These are phyloP conservation scores for Cucumis cinereus DNA, from an alignment of 306 rosid species.

Conservation along the genomic window DNA sequence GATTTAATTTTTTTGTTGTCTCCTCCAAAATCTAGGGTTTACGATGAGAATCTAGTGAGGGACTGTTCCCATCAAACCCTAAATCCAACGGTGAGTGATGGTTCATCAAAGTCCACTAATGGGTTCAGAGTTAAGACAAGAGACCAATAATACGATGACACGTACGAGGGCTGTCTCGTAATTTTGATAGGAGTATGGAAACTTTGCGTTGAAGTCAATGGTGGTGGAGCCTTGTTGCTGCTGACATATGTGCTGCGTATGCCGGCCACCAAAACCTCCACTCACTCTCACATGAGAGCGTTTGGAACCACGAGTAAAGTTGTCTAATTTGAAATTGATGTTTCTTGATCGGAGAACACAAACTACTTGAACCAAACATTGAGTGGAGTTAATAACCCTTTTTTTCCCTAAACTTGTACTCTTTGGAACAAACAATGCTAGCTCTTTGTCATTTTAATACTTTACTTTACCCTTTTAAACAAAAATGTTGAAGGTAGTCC, in stretches of 20 bases:
- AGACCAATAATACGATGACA: background rate
- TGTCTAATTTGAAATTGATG: too few species aligned
- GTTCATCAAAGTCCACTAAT: background rate
- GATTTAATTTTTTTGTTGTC: background rate
- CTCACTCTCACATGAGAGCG: background rate
- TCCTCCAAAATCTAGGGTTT: background rate
- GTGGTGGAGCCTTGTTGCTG: background rate
- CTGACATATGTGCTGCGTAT: background rate
- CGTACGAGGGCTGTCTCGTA: background rate
- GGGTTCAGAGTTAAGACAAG: background rate
- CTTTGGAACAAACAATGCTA: too few species aligned
- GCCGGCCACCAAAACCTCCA: background rate
- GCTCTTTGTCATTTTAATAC: too few species aligned
- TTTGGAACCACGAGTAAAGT: too few species aligned
- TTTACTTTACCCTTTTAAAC: too few species aligned
- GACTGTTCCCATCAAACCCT: background rate
- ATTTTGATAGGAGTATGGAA: background rate
- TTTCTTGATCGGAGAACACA: too few species aligned
- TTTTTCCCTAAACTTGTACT: too few species aligned
- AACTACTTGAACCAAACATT: too few species aligned
- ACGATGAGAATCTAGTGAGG: background rate
- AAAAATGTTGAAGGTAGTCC: too few species aligned
- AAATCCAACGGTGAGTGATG: background rate
- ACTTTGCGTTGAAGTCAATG: conserved; percentile 1
- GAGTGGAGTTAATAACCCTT: too few species aligned